A percentile compares a stretch with the other conserved stretches of the same genome.
These are phyloP conservation scores for Helicocarpus griseus DNA, from an alignment of 2,329 filamentous ascomycete species.

Conservation along the genomic window DNA sequence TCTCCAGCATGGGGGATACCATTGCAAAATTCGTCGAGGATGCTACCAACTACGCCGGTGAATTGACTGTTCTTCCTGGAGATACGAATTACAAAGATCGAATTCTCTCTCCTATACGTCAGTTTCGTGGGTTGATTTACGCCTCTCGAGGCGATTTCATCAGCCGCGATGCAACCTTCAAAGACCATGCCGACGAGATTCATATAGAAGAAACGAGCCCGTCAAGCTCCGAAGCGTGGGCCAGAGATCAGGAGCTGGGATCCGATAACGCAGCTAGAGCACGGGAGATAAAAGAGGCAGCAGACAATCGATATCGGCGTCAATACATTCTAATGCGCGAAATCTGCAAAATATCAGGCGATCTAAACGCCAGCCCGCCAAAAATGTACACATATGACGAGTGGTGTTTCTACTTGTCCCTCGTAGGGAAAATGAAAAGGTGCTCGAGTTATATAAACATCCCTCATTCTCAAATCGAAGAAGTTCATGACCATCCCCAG, in stretches of 20 bases:
- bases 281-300: slow-evolving; percentile 3
- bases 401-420: slow-evolving; percentile 41
- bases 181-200: neutral
- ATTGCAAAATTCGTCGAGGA: slow-evolving; percentile 45
- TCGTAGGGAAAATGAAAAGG: slow-evolving; percentile 38
- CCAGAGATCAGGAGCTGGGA: slow-evolving; percentile 10
- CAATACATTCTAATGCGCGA: slow-evolving; percentile 31
- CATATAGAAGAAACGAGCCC: neutral
- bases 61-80: slow-evolving; percentile 45
- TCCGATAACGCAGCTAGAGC: slow-evolving; percentile 4
- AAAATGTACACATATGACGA: slow-evolving; percentile 32
- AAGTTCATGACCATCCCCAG: neutral
- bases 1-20: slow-evolving; percentile 30
- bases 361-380: slow-evolving; percentile 22
- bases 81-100: slow-evolving; percentile 28
- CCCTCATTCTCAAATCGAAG: slow-evolving; percentile 2
- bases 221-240: slow-evolving; percentile 9
- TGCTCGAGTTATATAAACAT: slow-evolving; percentile 25
- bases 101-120: slow-evolving; percentile 8
- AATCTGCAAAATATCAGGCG: slow-evolving; percentile 29
- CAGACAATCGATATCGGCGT: slow-evolving; percentile 35
- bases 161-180: neutral
- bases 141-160: slow-evolving; percentile 14
- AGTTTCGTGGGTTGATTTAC: slow-evolving; percentile 18
- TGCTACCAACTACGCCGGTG: slow-evolving; percentile 46